Evolutionary conservation across 2,329 filamentous ascomycete genomes (phyloP).

Genomic region (Fusarium oxysporum): DNA sequence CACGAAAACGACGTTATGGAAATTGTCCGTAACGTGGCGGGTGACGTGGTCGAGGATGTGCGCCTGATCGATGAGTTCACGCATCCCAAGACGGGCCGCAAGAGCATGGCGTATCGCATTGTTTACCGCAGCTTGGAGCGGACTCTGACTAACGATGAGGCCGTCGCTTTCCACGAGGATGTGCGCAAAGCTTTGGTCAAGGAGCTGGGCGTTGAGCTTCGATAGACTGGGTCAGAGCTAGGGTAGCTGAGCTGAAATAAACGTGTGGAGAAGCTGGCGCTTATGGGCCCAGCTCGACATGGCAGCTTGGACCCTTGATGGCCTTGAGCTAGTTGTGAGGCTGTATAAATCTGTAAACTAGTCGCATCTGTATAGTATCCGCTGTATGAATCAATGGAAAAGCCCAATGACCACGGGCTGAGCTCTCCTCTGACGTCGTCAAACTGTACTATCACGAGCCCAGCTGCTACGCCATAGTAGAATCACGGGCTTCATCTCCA

Average conservation of each 20-base stretch:
- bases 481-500: background rate
- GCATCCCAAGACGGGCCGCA: conserved; percentile 85
- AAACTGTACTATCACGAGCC: background rate
- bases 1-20: conserved; percentile 99
- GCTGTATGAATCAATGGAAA: conserved; percentile 1
- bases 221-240: conserved; percentile 38
- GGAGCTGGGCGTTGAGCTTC: conserved; percentile 78
- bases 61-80: conserved; percentile 85
- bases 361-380: conserved; percentile 15
- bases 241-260: conserved; percentile 30
- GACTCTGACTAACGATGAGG: conserved; percentile 86
- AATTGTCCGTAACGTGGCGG: conserved; percentile 83
- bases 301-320: conserved; percentile 18
- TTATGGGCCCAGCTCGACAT: conserved; percentile 32
- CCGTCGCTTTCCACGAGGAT: conserved; percentile 78
- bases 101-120: conserved; percentile 91
- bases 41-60: conserved; percentile 90
- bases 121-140: conserved; percentile 93
- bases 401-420: background rate
- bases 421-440: conserved; percentile 14
- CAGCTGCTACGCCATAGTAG: conserved; percentile 31
- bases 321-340: conserved; percentile 7
- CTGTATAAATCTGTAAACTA: conserved; percentile 33
- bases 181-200: conserved; percentile 74
- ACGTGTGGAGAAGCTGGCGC: conserved; percentile 38